These are phyloP conservation scores for Hibiscus mutabilis DNA, from an alignment of 345 rosid genomes.

Conservation along the genomic window DNA sequence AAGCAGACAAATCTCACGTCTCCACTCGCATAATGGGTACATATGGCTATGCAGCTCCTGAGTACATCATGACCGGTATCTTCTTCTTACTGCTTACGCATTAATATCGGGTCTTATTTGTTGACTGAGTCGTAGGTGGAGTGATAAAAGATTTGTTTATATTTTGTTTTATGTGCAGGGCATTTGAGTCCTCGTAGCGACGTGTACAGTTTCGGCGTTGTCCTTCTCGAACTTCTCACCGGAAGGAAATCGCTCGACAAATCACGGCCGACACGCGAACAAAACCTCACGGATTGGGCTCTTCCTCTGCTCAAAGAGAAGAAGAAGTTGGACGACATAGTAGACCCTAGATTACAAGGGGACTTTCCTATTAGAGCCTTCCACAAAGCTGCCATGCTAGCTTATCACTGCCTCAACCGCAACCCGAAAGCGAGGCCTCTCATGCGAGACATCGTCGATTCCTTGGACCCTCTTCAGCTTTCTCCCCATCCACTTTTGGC, in stretches of 20 bases:
- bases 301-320: conserved; percentile 81
- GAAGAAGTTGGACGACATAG: conserved; percentile 67
- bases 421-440: conserved; percentile 95
- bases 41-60: conserved; percentile 98
- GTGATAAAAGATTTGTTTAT: neutral
- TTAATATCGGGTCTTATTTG: neutral
- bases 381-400: conserved; percentile 93
- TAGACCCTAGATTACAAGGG: conserved; percentile 69
- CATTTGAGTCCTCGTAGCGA: conserved; percentile 86
- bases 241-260: conserved; percentile 89
- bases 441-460: conserved; percentile 94
- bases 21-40: conserved; percentile 99
- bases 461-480: conserved; percentile 56
- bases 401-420: conserved; percentile 85
- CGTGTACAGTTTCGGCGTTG: conserved; percentile 83
- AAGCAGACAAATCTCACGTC: conserved; percentile 93
- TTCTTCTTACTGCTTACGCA: neutral
- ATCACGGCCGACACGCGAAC: conserved; percentile 76
- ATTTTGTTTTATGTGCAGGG: conserved; percentile 31
- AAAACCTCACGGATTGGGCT: conserved; percentile 88
- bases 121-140: too few species aligned
- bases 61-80: conserved; percentile 92
- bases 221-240: conserved; percentile 68
- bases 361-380: conserved; percentile 70
- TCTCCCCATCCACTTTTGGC: conserved; percentile 29